These are phyloP conservation scores for Penicillium sp. DNA, from an alignment of 2,329 filamentous ascomycete species.

Conservation along the genomic window DNA sequence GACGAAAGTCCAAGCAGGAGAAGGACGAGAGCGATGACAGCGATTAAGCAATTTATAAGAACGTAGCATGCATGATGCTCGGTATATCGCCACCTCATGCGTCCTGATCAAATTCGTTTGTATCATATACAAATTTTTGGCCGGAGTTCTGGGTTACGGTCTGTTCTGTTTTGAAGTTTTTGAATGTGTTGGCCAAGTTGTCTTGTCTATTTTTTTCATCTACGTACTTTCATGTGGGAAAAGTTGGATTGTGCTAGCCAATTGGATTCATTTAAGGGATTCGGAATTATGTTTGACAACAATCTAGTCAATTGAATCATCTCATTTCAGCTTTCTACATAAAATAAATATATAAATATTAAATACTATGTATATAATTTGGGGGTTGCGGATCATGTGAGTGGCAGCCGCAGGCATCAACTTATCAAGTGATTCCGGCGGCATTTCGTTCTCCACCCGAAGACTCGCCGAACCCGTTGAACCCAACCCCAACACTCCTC, in stretches of 20 bases:
- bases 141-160: constrained; percentile 36
- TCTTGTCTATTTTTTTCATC: constrained; percentile 18
- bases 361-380: too few relatives aligned
- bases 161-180: constrained; percentile 18
- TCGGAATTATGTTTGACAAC: background rate
- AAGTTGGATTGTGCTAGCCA: background rate
- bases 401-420: background rate
- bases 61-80: constrained; percentile 21
- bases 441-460: background rate
- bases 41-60: constrained; percentile 30
- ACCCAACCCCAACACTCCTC: background rate
- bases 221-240: constrained; percentile 5
- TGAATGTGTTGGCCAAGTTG: constrained; percentile 6
- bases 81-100: background rate
- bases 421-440: background rate
- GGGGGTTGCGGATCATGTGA: background rate
- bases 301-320: background rate
- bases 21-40: constrained; percentile 63
- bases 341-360: background rate
- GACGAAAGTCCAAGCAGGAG: constrained; percentile 80
- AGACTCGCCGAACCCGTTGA: background rate
- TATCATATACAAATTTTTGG: constrained; percentile 35
- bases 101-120: constrained; percentile 26
- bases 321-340: background rate
- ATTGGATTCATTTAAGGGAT: background rate